A percentile compares a stretch with the other conserved stretches of the same genome.
phyloP scores from a whole-genome alignment of 2,329 filamentous ascomycete genomes.

The Albophoma yamanashiensis region DNA sequence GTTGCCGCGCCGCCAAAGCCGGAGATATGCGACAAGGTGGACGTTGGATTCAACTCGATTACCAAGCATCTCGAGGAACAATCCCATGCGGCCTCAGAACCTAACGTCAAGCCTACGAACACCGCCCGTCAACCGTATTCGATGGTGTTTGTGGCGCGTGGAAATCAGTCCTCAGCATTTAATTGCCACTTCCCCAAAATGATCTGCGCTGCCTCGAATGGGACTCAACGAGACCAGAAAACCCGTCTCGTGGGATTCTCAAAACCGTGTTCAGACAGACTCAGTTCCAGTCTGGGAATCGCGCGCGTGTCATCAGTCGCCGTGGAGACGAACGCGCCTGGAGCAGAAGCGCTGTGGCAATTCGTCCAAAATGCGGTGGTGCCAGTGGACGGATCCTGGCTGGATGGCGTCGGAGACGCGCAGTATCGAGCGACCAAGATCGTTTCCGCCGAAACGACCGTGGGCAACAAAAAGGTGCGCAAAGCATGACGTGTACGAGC shows the following conservation, averaged over 20 bases:
- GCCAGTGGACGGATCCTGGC: slow-evolving; percentile 44
- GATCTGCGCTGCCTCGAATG: slow-evolving; percentile 36
- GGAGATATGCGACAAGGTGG: slow-evolving; percentile 44
- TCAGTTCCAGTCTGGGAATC: slow-evolving; percentile 48
- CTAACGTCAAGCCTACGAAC: background rate
- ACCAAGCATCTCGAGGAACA: slow-evolving; percentile 44
- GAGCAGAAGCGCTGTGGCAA: slow-evolving; percentile 43
- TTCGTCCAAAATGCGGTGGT: slow-evolving; percentile 43
- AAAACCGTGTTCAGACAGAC: slow-evolving; percentile 43
- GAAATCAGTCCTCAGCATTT: slow-evolving; percentile 46
- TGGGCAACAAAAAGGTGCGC: slow-evolving; percentile 17
- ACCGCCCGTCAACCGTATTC: slow-evolving; percentile 24
- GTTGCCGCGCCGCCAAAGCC: slow-evolving; percentile 22
- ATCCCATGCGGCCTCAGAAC: slow-evolving; percentile 10
- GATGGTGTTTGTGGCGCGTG: slow-evolving; percentile 47
- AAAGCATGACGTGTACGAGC: background rate
- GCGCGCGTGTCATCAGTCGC: slow-evolving; percentile 56
- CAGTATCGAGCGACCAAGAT: slow-evolving; percentile 23
- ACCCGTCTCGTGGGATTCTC: slow-evolving; percentile 54
- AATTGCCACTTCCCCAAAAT: slow-evolving; percentile 50
- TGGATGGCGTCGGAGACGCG: slow-evolving; percentile 12
- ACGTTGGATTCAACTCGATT: slow-evolving; percentile 55
- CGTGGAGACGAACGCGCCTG: slow-evolving; percentile 43
- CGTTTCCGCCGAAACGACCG: slow-evolving; percentile 20
- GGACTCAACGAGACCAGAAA: slow-evolving; percentile 22